A percentile compares a stretch with the other conserved stretches of the same genome.
Evolutionary conservation across 148 eudicot genomes (phyloP).

Genomic region (Polygonum maritimum): DNA sequence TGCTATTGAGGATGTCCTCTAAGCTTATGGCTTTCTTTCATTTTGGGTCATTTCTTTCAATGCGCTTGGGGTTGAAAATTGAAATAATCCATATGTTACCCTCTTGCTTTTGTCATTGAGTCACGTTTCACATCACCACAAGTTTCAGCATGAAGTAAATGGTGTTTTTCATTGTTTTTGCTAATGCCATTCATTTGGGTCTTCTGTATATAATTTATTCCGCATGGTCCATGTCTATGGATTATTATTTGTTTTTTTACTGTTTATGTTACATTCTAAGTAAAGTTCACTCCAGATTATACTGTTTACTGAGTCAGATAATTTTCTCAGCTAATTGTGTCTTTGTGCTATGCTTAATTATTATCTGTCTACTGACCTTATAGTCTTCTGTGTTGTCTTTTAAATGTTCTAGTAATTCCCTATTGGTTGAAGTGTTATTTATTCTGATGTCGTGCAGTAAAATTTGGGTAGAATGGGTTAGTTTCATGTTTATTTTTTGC

Average conservation of each 20-base stretch:
- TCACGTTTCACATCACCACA: neutral
- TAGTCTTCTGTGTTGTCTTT: neutral
- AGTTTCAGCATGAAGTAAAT: constrained; percentile 4
- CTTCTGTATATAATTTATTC: neutral
- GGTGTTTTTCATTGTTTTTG: neutral
- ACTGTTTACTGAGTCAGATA: neutral
- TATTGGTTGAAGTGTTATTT: neutral
- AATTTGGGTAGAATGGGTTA: neutral
- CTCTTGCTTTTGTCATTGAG: neutral
- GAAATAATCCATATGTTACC: neutral
- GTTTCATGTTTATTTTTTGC: neutral
- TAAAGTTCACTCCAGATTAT: neutral
- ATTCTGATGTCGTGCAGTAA: neutral
- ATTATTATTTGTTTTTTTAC: neutral
- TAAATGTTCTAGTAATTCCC: neutral
- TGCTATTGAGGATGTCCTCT: neutral
- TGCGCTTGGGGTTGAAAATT: neutral
- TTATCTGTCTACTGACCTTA: neutral
- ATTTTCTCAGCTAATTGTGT: neutral
- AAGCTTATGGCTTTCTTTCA: neutral
- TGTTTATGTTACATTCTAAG: neutral
- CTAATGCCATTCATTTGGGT: neutral
- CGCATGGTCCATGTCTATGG: neutral
- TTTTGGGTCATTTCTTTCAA: neutral
- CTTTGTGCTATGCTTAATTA: neutral